Evolutionary conservation across 164 flowering plant genomes (phyloP).

Genomic region (Aristolochia californica): DNA sequence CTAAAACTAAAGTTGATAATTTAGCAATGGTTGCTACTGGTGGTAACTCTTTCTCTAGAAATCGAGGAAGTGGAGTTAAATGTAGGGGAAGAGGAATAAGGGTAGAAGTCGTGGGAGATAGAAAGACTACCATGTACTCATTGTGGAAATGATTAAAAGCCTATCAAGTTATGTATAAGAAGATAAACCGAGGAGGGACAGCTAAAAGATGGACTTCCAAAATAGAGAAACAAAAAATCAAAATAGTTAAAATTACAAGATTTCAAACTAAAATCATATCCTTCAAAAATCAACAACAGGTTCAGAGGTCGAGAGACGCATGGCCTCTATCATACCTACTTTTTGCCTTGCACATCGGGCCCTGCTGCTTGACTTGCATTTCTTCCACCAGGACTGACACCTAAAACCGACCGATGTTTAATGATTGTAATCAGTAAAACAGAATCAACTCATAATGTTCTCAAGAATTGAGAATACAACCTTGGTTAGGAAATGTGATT

Average conservation of each 20-base stretch:
- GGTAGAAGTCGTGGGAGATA: no score
- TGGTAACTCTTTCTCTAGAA: no score
- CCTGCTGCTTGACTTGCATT: slow-evolving; percentile 25
- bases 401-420: slow-evolving; percentile 13
- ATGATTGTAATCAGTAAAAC: neutral
- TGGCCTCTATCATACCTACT: slow-evolving; percentile 17
- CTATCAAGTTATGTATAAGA: neutral
- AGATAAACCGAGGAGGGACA: neutral
- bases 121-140: no score
- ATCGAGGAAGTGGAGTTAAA: no score
- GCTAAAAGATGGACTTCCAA: no score
- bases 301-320: slow-evolving; percentile 1
- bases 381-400: slow-evolving; percentile 23
- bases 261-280: neutral
- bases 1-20: no score
- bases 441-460: neutral
- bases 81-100: no score
- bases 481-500: slow-evolving; percentile 12
- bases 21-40: no score
- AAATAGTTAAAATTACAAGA: neutral
- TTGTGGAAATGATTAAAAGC: no score
- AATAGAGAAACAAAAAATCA: neutral
- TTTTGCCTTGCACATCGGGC: slow-evolving; percentile 27
- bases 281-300: slow-evolving; percentile 1
- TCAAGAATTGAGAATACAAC: neutral